phyloP scores from a whole-genome alignment of 495 filamentous ascomycete genomes.

The Diplogelasinospora grovesii region DNA sequence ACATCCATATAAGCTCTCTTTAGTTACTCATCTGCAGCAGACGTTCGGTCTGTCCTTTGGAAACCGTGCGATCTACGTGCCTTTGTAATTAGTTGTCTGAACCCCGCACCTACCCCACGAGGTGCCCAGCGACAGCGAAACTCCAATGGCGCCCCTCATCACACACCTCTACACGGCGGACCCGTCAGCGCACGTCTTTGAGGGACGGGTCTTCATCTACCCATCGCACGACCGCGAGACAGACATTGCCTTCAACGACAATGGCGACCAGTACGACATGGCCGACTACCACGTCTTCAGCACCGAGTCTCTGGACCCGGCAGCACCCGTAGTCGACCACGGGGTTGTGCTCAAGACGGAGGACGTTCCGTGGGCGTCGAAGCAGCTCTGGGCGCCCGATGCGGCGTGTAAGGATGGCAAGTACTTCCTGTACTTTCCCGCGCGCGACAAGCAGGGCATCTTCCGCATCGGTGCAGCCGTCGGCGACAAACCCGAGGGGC shows the following conservation, averaged over 20 bases:
- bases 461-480: slow-evolving; percentile 62
- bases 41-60: too few relatives aligned
- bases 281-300: slow-evolving; percentile 62
- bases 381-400: slow-evolving; percentile 62
- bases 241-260: slow-evolving; percentile 62
- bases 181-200: slow-evolving; percentile 60
- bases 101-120: slow-evolving; percentile 5
- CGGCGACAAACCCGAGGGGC: slow-evolving; percentile 47
- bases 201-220: slow-evolving; percentile 57
- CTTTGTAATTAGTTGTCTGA: background rate
- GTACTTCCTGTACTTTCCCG: slow-evolving; percentile 62
- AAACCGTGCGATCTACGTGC: background rate
- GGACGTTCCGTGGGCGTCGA: slow-evolving; percentile 57
- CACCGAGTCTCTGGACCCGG: slow-evolving; percentile 38
- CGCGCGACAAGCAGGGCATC: slow-evolving; percentile 48
- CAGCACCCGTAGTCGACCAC: slow-evolving; percentile 51
- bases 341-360: slow-evolving; percentile 47
- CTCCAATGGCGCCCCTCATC: slow-evolving; percentile 46
- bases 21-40: too few relatives aligned
- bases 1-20: too few relatives aligned
- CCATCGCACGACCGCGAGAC: slow-evolving; percentile 59
- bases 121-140: background rate
- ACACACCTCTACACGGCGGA: slow-evolving; percentile 65
- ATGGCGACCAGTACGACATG: slow-evolving; percentile 81
- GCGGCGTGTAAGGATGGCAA: slow-evolving; percentile 52